A percentile compares a stretch with the other conserved stretches of the same genome.
These are phyloP conservation scores for Exophiala mesophila DNA, from an alignment of 2,329 filamentous ascomycete species.

Conservation along the genomic window DNA sequence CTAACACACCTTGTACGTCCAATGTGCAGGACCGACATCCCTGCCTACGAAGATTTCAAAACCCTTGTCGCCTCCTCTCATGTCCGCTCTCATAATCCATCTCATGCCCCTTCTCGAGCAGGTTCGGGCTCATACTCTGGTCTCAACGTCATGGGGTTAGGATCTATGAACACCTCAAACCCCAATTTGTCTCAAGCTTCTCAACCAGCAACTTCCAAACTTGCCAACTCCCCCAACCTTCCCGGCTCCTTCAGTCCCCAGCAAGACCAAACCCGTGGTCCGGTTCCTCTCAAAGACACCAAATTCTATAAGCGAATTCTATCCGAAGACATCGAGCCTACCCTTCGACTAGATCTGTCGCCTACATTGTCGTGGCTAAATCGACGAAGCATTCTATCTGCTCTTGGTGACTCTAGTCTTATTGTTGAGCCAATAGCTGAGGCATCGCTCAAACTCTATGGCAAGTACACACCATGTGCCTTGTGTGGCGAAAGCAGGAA, in stretches of 20 bases:
- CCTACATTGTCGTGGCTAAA: constrained; percentile 92
- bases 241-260: constrained; percentile 39
- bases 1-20: constrained; percentile 80
- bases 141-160: constrained; percentile 56
- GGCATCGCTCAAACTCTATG: constrained; percentile 39
- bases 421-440: constrained; percentile 83
- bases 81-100: constrained; percentile 33
- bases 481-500: constrained; percentile 81
- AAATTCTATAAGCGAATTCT: constrained; percentile 90
- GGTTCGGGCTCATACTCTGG: constrained; percentile 67
- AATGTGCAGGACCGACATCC: constrained; percentile 74
- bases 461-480: constrained; percentile 62
- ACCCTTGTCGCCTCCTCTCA: constrained; percentile 63
- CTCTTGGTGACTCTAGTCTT: constrained; percentile 77
- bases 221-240: constrained; percentile 51
- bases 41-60: constrained; percentile 79
- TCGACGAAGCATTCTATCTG: constrained; percentile 73
- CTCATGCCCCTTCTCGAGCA: constrained; percentile 53
- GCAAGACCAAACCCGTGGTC: constrained; percentile 28
- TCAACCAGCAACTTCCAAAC: constrained; percentile 55
- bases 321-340: constrained; percentile 89
- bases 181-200: constrained; percentile 55
- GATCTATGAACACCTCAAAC: constrained; percentile 33
- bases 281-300: constrained; percentile 70
- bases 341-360: constrained; percentile 79